Evolutionary conservation across 208 protist species (phyloP).

Genomic region (Leishmania guyanensis): DNA sequence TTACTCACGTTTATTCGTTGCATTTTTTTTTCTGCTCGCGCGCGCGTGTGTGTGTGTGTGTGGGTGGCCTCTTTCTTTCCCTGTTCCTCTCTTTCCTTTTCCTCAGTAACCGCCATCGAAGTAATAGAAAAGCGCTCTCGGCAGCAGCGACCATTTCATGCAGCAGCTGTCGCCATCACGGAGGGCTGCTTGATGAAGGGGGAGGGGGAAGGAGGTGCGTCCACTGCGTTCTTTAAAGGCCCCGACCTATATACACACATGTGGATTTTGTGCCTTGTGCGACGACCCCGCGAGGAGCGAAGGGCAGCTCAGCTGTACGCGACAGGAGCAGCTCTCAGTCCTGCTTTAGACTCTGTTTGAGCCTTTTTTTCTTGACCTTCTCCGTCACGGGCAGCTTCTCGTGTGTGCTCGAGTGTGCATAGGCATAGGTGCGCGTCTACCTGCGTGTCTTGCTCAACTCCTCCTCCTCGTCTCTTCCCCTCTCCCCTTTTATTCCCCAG

Average conservation of each 20-base stretch:
- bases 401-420: neutral
- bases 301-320: neutral
- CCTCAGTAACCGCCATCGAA: no score
- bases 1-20: neutral
- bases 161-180: no score
- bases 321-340: neutral
- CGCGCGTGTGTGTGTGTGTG: neutral
- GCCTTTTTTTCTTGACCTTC: neutral
- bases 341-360: neutral
- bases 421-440: neutral
- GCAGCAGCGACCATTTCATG: no score
- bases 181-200: neutral
- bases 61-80: neutral
- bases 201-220: neutral
- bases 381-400: neutral
- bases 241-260: no score
- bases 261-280: neutral
- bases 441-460: no score
- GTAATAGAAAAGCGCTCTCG: no score
- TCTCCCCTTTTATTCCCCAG: neutral
- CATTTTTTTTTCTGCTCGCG: slow-evolving; percentile 11
- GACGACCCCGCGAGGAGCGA: neutral
- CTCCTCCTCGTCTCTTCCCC: no score
- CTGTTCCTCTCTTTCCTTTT: neutral
- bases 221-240: neutral